Percentiles rank a stretch among this genome's conserved stretches.
These are phyloP conservation scores for Nigrospora osmanthi DNA, from an alignment of 2,329 filamentous ascomycete genomes.

Conservation along the genomic window DNA sequence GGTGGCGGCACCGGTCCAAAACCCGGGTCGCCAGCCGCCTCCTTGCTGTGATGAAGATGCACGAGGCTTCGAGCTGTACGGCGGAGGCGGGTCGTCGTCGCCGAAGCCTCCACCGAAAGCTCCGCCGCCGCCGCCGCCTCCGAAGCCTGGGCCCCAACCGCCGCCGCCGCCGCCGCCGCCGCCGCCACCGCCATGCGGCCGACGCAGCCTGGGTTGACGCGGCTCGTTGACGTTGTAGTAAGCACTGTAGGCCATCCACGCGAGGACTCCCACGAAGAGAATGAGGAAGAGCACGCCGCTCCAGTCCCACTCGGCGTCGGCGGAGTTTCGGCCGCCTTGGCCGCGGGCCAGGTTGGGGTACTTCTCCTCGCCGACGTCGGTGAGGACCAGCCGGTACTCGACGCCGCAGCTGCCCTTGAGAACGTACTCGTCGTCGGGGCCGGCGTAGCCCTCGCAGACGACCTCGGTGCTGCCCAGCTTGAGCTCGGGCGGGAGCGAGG, in stretches of 20 bases:
- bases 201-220: conserved; percentile 5
- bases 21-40: conserved; percentile 61
- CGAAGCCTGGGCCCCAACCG: conserved; percentile 32
- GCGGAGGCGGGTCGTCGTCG: conserved; percentile 41
- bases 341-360: conserved; percentile 50
- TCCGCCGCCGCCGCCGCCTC: conserved; percentile 25
- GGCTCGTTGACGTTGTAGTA: conserved; percentile 20
- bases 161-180: conserved; percentile 30
- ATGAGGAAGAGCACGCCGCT: conserved; percentile 46
- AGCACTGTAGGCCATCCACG: conserved; percentile 55
- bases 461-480: conserved; percentile 82
- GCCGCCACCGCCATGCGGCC: conserved; percentile 24
- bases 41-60: conserved; percentile 17
- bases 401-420: conserved; percentile 88
- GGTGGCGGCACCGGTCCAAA: conserved; percentile 62
- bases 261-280: conserved; percentile 51
- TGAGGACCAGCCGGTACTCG: conserved; percentile 76
- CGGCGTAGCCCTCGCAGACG: conserved; percentile 80
- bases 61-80: conserved; percentile 36
- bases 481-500: conserved; percentile 50
- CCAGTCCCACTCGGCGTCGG: conserved; percentile 21
- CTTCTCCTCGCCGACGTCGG: conserved; percentile 63
- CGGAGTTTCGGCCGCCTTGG: conserved; percentile 16
- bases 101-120: neutral
- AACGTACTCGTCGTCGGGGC: conserved; percentile 73